phyloP scores from a whole-genome alignment of 768 basidiomycete species.

The Psilocybe subaeruginosa region DNA sequence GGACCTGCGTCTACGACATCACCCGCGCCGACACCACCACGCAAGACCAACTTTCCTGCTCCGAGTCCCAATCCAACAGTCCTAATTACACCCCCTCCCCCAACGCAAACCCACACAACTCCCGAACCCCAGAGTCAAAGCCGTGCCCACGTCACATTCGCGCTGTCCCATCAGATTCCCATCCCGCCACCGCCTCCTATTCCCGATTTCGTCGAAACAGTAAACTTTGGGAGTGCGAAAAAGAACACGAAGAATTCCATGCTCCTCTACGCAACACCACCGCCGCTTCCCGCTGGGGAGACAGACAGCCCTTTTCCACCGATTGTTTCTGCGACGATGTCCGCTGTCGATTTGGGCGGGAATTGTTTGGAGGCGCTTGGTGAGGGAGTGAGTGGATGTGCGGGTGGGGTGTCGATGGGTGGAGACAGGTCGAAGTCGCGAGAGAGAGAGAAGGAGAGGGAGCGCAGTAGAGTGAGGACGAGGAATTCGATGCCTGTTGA shows the following conservation, averaged over 20 bases:
- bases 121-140: background rate
- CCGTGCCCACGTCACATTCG: background rate
- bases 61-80: too few relatives aligned
- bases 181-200: background rate
- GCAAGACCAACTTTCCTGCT: too few relatives aligned
- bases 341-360: conserved; percentile 2
- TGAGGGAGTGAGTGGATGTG: background rate
- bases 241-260: background rate
- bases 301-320: background rate
- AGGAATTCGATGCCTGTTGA: background rate
- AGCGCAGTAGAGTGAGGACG: background rate
- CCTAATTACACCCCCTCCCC: background rate
- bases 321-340: conserved; percentile 9
- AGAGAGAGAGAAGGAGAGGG: background rate
- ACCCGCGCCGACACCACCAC: background rate
- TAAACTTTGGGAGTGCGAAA: too few relatives aligned
- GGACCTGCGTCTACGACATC: too few relatives aligned
- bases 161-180: background rate
- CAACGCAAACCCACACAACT: background rate
- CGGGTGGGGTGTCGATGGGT: background rate
- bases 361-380: background rate
- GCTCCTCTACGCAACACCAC: background rate
- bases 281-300: background rate
- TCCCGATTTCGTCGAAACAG: background rate
- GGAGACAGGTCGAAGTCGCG: background rate